A percentile compares a stretch with the other conserved stretches of the same genome.
phyloP scores from a whole-genome alignment of 1,139 yeast species.

The Pichia kudriavzevii region DNA sequence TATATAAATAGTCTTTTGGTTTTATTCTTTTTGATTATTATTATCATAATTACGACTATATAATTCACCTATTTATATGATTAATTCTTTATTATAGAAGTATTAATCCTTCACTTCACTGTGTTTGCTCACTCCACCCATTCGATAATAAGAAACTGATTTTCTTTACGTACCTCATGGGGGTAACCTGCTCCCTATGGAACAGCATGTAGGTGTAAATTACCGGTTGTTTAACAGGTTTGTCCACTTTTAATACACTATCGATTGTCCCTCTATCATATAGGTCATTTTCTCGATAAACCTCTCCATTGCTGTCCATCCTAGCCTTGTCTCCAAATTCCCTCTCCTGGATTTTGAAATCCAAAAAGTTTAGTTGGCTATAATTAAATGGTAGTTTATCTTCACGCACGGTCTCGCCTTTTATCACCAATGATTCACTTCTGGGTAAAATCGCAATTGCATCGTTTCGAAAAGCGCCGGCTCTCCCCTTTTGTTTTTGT shows the following conservation, averaged over 20 bases:
- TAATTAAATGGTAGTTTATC: conserved; percentile 2
- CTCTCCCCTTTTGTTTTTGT: conserved; percentile 1
- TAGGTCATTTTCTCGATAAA: background rate
- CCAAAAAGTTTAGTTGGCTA: conserved; percentile 21
- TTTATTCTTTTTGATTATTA: background rate
- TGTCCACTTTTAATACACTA: conserved; percentile 9
- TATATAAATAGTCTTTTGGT: background rate
- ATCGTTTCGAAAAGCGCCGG: conserved; percentile 8
- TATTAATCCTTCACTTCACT: too few relatives aligned
- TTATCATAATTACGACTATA: background rate
- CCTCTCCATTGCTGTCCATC: background rate
- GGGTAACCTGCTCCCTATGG: conserved; percentile 2
- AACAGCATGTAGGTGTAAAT: conserved; percentile 18
- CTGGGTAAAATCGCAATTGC: conserved; percentile 14
- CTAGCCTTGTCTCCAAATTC: background rate
- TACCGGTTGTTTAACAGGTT: conserved; percentile 16
- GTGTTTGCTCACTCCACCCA: conserved; percentile 21
- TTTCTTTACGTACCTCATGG: conserved; percentile 6
- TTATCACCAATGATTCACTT: conserved; percentile 3
- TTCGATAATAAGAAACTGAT: conserved; percentile 8
- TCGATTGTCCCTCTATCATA: conserved; percentile 1
- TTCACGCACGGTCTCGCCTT: conserved; percentile 2
- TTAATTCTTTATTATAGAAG: too few relatives aligned
- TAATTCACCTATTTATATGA: too few relatives aligned
- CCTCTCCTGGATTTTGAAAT: conserved; percentile 11